Percentiles rank a stretch among this genome's conserved stretches.
These are phyloP conservation scores for Citrus glauca DNA, from an alignment of 345 rosid genomes.

Conservation along the genomic window DNA sequence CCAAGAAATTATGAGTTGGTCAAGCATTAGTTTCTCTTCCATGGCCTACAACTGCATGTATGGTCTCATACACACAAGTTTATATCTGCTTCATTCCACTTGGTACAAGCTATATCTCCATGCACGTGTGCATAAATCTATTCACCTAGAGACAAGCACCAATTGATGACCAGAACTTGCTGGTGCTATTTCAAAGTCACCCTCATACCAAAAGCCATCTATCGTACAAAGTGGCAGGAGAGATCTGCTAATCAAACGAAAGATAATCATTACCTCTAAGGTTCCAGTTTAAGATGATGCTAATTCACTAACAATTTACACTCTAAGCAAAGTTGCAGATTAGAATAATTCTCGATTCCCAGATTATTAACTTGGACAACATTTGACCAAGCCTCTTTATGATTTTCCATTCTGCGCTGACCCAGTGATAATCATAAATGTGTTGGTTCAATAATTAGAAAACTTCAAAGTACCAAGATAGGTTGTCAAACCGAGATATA, in stretches of 20 bases:
- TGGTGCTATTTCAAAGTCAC: background rate
- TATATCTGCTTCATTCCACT: background rate
- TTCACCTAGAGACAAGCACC: background rate
- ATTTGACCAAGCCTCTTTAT: background rate
- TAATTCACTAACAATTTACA: background rate
- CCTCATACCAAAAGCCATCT: background rate
- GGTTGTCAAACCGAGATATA: background rate
- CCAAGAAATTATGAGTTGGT: background rate
- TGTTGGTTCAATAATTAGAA: background rate
- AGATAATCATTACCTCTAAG: background rate
- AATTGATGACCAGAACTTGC: background rate
- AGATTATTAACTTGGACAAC: background rate
- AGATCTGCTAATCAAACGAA: background rate
- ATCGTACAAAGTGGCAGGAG: background rate
- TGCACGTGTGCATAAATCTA: background rate
- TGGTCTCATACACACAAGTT: background rate
- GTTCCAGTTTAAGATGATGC: background rate
- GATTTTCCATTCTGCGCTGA: background rate
- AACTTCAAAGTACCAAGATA: background rate
- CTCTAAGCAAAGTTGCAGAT: background rate
- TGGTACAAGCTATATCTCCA: background rate
- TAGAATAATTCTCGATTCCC: background rate
- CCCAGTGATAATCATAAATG: background rate
- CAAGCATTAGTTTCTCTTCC: background rate
- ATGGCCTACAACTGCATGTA: background rate